Evolutionary conservation across 495 filamentous ascomycete species (phyloP).

Genomic region (Penicillium antarcticum): DNA sequence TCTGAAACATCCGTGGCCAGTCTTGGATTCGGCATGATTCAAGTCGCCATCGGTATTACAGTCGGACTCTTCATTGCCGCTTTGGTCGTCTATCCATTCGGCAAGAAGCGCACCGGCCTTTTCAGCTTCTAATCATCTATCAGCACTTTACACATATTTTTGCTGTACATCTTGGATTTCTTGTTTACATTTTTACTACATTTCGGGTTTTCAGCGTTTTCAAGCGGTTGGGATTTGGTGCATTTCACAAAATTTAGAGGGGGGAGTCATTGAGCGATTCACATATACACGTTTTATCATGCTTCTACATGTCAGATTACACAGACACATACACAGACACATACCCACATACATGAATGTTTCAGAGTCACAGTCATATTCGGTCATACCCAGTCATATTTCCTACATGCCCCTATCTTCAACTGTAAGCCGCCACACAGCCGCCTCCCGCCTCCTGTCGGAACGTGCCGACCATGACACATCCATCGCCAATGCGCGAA

Average conservation of each 20-base stretch:
- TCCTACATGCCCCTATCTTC: not conserved
- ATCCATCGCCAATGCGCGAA: not conserved
- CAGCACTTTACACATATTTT: slow-evolving; percentile 2
- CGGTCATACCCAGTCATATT: not conserved
- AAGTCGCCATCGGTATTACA: slow-evolving; percentile 90
- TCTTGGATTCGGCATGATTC: slow-evolving; percentile 81
- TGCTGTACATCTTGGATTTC: slow-evolving; percentile 1
- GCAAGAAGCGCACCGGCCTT: slow-evolving; percentile 81
- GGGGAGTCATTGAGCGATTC: slow-evolving; percentile 1
- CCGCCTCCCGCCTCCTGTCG: not conserved
- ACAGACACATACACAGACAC: not conserved
- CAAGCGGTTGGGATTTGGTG: slow-evolving; percentile 1
- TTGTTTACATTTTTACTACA: not conserved
- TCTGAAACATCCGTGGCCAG: slow-evolving; percentile 61
- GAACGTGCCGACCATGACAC: slow-evolving; percentile 2
- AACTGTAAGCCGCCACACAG: not conserved
- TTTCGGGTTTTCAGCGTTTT: slow-evolving; percentile 1
- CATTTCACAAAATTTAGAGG: not conserved
- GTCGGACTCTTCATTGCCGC: slow-evolving; percentile 85
- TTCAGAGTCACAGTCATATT: no score
- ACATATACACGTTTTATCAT: not conserved
- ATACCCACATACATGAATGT: not conserved
- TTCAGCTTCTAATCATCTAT: slow-evolving; percentile 67
- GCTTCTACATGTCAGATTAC: no score
- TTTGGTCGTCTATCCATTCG: slow-evolving; percentile 81